phyloP scores from a whole-genome alignment of 306 rosid genomes.

The Lablab purpureus region DNA sequence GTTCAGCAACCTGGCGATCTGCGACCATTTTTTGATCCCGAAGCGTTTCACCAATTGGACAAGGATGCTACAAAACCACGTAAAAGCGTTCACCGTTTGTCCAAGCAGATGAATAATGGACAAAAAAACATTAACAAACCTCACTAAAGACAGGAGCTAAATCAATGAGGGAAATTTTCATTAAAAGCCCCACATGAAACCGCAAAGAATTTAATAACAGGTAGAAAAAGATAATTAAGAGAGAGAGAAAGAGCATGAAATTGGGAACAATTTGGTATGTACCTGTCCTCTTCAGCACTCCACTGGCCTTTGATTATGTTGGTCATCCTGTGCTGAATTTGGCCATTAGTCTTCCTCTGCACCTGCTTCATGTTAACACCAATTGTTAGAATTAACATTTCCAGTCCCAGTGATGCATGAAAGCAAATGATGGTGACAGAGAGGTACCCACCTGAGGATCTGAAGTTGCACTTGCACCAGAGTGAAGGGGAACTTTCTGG shows the following conservation, averaged over 20 bases:
- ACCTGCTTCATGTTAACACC: not conserved
- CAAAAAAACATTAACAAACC: not conserved
- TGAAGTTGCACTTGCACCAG: not conserved
- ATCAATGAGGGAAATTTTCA: not conserved
- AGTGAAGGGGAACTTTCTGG: not conserved
- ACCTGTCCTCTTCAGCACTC: slow-evolving; percentile 75
- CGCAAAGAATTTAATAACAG: not conserved
- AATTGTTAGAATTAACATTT: not conserved
- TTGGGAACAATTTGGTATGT: not conserved
- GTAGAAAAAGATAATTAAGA: not conserved
- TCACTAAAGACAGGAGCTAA: not conserved
- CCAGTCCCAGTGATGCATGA: not conserved
- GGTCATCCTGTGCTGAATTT: slow-evolving; percentile 18
- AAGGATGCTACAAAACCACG: slow-evolving; percentile 56
- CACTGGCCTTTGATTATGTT: slow-evolving; percentile 71
- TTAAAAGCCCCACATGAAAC: not conserved
- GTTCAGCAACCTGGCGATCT: slow-evolving; percentile 56
- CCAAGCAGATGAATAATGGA: not conserved
- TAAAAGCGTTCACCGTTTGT: not conserved
- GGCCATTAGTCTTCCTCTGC: not conserved
- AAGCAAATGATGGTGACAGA: not conserved
- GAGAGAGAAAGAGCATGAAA: not conserved
- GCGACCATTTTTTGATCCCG: slow-evolving; percentile 75
- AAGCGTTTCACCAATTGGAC: slow-evolving; percentile 51
- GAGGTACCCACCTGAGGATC: not conserved